Evolutionary conservation across 768 basidiomycete species (phyloP).

Genomic region (Nevesoporus exiguus): DNA sequence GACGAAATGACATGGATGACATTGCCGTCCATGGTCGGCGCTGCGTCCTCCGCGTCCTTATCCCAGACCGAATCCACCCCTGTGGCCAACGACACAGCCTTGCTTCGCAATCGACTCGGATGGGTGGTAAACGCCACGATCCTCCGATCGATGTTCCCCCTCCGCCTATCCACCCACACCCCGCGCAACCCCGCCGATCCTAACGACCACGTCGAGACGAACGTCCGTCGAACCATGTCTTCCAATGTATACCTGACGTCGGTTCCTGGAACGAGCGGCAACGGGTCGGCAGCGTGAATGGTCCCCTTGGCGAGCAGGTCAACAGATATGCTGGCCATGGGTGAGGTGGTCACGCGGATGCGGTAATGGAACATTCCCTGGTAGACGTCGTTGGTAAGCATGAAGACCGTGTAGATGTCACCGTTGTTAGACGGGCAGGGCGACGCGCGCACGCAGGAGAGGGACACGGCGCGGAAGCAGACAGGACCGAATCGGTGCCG

Average conservation of each 20-base stretch:
- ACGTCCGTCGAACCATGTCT: slow-evolving; percentile 3
- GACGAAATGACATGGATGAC: slow-evolving; percentile 18
- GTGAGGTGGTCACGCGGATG: slow-evolving; percentile 31
- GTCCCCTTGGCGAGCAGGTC: slow-evolving; percentile 31
- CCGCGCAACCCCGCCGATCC: slow-evolving; percentile 23
- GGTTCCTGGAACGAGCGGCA: background rate
- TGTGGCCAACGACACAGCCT: background rate
- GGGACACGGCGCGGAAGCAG: slow-evolving; percentile 38
- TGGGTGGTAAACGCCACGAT: slow-evolving; percentile 24
- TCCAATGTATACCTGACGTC: background rate
- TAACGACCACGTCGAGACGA: slow-evolving; percentile 16
- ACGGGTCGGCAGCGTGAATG: background rate
- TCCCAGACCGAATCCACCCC: background rate
- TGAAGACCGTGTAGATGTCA: slow-evolving; percentile 34
- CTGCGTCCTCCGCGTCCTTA: background rate
- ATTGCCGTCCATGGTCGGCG: slow-evolving; percentile 10
- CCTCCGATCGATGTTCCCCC: slow-evolving; percentile 14
- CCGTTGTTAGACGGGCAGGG: slow-evolving; percentile 37
- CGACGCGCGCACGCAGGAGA: slow-evolving; percentile 38
- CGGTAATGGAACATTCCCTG: slow-evolving; percentile 51
- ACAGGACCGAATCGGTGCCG: slow-evolving; percentile 25
- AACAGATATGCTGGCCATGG: slow-evolving; percentile 37
- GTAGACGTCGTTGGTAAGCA: slow-evolving; percentile 41
- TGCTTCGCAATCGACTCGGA: slow-evolving; percentile 3
- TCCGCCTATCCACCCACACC: slow-evolving; percentile 21